Conservation (phyloP, 2,329 filamentous ascomycete species). For the Arthrobotrys pseudoclavata region DNA sequence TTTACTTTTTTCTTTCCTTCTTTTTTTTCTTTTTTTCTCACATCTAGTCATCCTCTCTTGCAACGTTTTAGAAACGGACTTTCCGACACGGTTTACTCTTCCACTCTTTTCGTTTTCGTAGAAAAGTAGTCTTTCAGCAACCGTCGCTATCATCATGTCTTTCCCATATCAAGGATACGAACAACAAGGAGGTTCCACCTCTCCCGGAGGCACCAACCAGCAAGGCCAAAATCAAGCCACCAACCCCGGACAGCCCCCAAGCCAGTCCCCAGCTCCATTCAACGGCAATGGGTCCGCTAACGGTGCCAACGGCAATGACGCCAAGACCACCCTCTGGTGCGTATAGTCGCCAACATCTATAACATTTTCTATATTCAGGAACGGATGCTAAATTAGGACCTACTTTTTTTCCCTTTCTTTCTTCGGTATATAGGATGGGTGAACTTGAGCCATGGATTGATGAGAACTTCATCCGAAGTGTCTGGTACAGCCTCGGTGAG, state of each 20-base stretch:
- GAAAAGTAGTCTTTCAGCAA: conserved; percentile 50
- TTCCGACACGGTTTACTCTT: conserved; percentile 41
- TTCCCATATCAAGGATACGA: conserved; percentile 62
- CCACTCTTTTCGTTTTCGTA: conserved; percentile 56
- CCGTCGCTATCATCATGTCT: conserved; percentile 61
- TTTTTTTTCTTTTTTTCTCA: neutral
- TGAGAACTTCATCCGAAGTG: conserved; percentile 96
- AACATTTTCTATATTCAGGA: neutral
- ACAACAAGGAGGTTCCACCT: conserved; percentile 63
- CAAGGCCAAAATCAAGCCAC: conserved; percentile 62
- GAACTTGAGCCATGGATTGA: conserved; percentile 99
- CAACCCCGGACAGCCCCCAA: conserved; percentile 56
- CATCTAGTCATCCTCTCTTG: conserved; percentile 36
- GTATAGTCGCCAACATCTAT: conserved; percentile 40
- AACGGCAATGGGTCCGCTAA: conserved; percentile 63
- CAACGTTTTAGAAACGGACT: conserved; percentile 45
- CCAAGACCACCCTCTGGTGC: conserved; percentile 64
- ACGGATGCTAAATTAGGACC: conserved; percentile 11
- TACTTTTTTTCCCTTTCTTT: neutral
- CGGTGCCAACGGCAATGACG: conserved; percentile 61
- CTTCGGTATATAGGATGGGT: conserved; percentile 82
- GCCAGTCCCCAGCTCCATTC: conserved; percentile 63
- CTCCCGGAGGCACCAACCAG: conserved; percentile 62
- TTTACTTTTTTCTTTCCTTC: neutral
- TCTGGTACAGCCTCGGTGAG: conserved; percentile 94